Base-by-base conservation (phyloP, 768 basidiomycete species). In the Boletus subcaerulescens region DNA sequence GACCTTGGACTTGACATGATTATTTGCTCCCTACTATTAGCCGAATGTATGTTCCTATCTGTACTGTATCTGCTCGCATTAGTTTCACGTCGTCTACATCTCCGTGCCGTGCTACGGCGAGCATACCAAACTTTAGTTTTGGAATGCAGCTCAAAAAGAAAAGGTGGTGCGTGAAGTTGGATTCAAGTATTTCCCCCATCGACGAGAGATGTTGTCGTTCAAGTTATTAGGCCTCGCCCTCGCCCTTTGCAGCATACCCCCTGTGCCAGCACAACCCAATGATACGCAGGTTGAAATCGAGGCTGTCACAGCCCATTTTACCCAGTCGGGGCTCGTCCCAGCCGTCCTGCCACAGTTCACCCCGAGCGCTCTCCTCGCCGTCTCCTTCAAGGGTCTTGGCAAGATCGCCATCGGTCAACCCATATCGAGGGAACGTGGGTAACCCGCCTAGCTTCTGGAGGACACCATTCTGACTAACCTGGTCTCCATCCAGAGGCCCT, bases 231-330 rank as follows among this genome's bases (percentile, higher is more conserved):
- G 33, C 32, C 48, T 63, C 48, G 65, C 73, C 57, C 64, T 78
- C 50, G 66, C 74, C 54, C 62, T 84, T 60, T 62, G 75, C 49
- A 45, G 12, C 26, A 15, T 47, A 32, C 73, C 76, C 32, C 67
- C 79, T 62, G 74, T 72, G 52, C 58, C 66, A 35, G 82, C 82
- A 22, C 83, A 86, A 67, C 60, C 66, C 52, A 72, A 71, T 52
- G 73, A 73, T 51, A 69, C 71, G 33, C 56, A 65, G 20, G 58
- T 84, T 35, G 77, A 77, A 53, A 72, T 89, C 45, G 76, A 76
- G 52, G 82, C 80, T 35, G 82, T 88, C 48, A 73, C 86, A 64
- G 89, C 89, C 20, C 84, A 91, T 68, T 87, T 91, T 68, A 70
- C 61, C 14, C 78, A 81, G 55, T 76, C 84, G 17, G 74, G 70